Evolutionary conservation across 306 rosid species (phyloP), one percentile per base, ranked within the genome.

Genomic region (Citrullus mucosospermus): DNA sequence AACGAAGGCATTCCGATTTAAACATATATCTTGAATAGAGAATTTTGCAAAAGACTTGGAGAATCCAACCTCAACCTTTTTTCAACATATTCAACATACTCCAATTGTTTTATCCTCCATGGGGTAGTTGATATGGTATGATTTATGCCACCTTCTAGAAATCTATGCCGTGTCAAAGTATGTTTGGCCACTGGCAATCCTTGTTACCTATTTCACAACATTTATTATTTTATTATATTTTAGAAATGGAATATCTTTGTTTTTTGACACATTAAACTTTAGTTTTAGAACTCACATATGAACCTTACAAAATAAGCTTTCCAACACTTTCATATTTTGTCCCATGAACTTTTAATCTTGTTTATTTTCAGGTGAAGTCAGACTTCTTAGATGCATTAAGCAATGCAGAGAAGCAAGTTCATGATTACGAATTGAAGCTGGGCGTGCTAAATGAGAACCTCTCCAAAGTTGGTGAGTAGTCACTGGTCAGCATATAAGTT

Each of bases 331-430:
- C 18, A 20, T 71, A 20, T 46, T 71, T 43, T 71, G 58, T 20
- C 36, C 58, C 44, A 53, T 5, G 57, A n/a, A 70, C 57, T 67
- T 15, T 12, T 34, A 16, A 10, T 38, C 30, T 9, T 59, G 74
- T 14, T 18, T 36, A 9, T 30, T 20, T 53, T 9, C 84, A 91
- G 97, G 98, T 92, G 9, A 95, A 95, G 82, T 51, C 97, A 16
- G 98, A 95, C 54, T 92, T 91, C 81, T 36, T 95, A 30, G 98
- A 90, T 34, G 96, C 97, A 60, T 88, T 95, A 74, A 89, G 82
- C 84, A 85, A 54, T 76, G 89, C 97, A 57, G 98, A 95, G 89
- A 87, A 83, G 84, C 89, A 92, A 87, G 91, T 85, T 80, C 82
- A 80, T 76, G 96, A 91, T 67, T 92, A 84, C 83, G 82, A 91